These are phyloP conservation scores for Elsinoe necatrix DNA, from an alignment of 2,329 filamentous ascomycete genomes.

Conservation along the genomic window DNA sequence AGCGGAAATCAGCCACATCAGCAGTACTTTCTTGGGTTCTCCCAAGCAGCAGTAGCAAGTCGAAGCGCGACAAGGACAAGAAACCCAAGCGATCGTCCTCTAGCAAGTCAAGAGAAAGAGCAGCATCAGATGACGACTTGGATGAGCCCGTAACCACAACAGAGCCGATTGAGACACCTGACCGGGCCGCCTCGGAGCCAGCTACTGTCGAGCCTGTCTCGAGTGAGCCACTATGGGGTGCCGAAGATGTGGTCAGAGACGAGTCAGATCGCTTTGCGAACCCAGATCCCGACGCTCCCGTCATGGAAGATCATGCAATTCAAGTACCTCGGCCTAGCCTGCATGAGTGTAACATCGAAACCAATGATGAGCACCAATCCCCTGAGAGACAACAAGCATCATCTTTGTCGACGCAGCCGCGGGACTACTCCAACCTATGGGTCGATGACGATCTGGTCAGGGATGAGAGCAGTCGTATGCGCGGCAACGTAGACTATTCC, in stretches of 20 bases:
- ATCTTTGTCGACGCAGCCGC: background rate
- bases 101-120: background rate
- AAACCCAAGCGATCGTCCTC: slow-evolving; percentile 8
- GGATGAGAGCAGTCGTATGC: slow-evolving; percentile 2
- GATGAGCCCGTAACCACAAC: background rate
- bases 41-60: slow-evolving; percentile 3
- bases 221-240: slow-evolving; percentile 20
- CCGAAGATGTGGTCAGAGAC: slow-evolving; percentile 33
- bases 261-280: slow-evolving; percentile 4
- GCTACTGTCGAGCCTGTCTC: background rate
- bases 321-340: background rate
- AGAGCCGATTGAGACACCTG: background rate
- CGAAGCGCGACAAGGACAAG: slow-evolving; percentile 17
- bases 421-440: background rate
- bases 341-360: background rate
- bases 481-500: background rate
- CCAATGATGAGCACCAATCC: background rate
- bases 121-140: background rate
- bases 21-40: slow-evolving; percentile 9
- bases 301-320: background rate
- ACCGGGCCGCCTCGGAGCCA: background rate
- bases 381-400: background rate
- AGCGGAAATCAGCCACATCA: slow-evolving; percentile 2
- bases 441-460: background rate
- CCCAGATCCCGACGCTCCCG: background rate